phyloP scores from a whole-genome alignment of 2,329 filamentous ascomycete species.

The Ophiosphaerella korrae region DNA sequence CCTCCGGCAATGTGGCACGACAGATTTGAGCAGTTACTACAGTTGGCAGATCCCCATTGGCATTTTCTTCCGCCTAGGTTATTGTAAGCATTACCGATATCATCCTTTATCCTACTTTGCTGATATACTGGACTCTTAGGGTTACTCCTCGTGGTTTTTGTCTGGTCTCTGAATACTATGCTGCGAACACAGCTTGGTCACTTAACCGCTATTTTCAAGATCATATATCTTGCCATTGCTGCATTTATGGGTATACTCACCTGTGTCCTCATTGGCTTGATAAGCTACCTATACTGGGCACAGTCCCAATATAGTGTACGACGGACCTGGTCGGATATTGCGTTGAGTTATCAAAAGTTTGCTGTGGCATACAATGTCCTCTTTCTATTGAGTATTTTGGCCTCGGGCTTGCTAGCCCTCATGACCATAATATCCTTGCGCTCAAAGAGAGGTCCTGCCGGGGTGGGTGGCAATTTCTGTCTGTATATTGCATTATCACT shows the following conservation, averaged over 20 bases:
- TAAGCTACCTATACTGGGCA: conserved; percentile 17
- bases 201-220: conserved; percentile 12
- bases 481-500: neutral
- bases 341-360: neutral
- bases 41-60: conserved; percentile 17
- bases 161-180: conserved; percentile 31
- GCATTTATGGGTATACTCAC: conserved; percentile 28
- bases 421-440: conserved; percentile 21
- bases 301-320: neutral
- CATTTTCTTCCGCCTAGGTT: conserved; percentile 25
- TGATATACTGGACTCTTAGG: neutral
- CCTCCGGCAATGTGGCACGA: conserved; percentile 18
- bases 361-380: conserved; percentile 18
- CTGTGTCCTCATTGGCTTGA: conserved; percentile 12
- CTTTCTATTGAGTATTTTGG: conserved; percentile 25
- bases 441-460: conserved; percentile 12
- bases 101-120: neutral
- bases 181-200: conserved; percentile 26
- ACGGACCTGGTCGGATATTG: neutral
- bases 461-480: conserved; percentile 19
- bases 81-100: neutral
- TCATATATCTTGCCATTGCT: conserved; percentile 14
- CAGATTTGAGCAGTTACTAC: neutral
- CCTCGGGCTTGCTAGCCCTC: conserved; percentile 14
- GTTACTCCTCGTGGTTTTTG: conserved; percentile 28